Evolutionary conservation across 208 protist species (phyloP).

Genomic region (Leishmania gerbilli): DNA sequence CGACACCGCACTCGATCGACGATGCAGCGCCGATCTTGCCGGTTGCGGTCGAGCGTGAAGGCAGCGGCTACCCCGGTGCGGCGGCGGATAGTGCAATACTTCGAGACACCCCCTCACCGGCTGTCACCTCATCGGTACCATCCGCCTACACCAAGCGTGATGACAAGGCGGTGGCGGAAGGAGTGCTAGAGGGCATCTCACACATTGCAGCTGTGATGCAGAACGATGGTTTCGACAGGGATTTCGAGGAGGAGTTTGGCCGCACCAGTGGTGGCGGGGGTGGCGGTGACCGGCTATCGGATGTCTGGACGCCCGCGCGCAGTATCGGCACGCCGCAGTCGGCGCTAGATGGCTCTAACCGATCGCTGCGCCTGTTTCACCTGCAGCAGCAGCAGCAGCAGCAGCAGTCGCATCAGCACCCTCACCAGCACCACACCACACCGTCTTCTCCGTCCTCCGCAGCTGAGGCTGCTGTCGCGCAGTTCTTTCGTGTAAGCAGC

Average conservation of each 20-base stretch:
- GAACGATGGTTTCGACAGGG: background rate
- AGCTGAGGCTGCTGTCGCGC: conserved; percentile 6
- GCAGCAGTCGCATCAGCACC: conserved; percentile 10
- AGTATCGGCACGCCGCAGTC: conserved; percentile 7
- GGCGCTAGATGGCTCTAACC: background rate
- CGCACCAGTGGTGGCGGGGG: background rate
- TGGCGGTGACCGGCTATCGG: background rate
- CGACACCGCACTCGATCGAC: background rate
- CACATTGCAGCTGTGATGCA: conserved; percentile 9
- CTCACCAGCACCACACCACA: background rate
- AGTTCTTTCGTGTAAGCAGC: conserved; percentile 17
- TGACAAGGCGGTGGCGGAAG: background rate
- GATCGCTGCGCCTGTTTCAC: conserved; percentile 2
- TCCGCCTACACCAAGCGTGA: conserved; percentile 7
- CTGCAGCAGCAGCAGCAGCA: conserved; percentile 13
- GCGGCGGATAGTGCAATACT: background rate
- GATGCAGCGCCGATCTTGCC: conserved; percentile 4
- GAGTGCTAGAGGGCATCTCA: conserved; percentile 1
- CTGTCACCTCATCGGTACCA: background rate
- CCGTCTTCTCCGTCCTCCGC: background rate
- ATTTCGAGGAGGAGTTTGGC: background rate
- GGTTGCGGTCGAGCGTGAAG: background rate
- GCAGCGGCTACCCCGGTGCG: background rate
- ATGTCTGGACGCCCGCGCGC: conserved; percentile 14
- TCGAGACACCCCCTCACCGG: background rate